These are phyloP conservation scores for Candida anutae DNA, from an alignment of 1,139 yeast species.

Conservation along the genomic window DNA sequence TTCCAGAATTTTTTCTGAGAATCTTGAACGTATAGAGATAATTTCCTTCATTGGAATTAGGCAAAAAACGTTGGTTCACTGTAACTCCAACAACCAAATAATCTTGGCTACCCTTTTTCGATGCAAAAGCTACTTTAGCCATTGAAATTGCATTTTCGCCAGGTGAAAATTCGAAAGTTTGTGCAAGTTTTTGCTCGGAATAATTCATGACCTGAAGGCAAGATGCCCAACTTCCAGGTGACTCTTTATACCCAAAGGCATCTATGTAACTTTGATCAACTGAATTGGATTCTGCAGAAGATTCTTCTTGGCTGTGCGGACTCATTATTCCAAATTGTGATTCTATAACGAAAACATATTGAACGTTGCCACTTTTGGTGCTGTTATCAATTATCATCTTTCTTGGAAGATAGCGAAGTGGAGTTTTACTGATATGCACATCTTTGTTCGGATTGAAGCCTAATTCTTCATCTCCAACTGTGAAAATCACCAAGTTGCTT, in stretches of 20 bases:
- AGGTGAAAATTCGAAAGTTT: conserved; percentile 31
- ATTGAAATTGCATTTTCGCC: conserved; percentile 33
- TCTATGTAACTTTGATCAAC: conserved; percentile 22
- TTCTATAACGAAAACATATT: conserved; percentile 28
- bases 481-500: conserved; percentile 48
- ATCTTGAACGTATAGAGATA: conserved; percentile 40
- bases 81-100: conserved; percentile 46
- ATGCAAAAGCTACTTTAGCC: conserved; percentile 14
- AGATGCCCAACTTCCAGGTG: conserved; percentile 35
- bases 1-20: conserved; percentile 11
- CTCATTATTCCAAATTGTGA: conserved; percentile 36
- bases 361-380: conserved; percentile 11
- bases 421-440: conserved; percentile 33
- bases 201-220: conserved; percentile 46
- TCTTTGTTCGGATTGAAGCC: conserved; percentile 36
- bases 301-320: conserved; percentile 8
- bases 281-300: conserved; percentile 1
- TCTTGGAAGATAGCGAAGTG: conserved; percentile 49
- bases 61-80: conserved; percentile 26
- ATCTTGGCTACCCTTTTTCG: conserved; percentile 14
- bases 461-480: conserved; percentile 37
- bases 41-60: conserved; percentile 22
- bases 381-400: conserved; percentile 23
- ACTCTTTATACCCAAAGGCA: conserved; percentile 32
- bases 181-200: conserved; percentile 24